Conservation (phyloP, 306 rosid genomes). For the Dryas alaskensis region DNA sequence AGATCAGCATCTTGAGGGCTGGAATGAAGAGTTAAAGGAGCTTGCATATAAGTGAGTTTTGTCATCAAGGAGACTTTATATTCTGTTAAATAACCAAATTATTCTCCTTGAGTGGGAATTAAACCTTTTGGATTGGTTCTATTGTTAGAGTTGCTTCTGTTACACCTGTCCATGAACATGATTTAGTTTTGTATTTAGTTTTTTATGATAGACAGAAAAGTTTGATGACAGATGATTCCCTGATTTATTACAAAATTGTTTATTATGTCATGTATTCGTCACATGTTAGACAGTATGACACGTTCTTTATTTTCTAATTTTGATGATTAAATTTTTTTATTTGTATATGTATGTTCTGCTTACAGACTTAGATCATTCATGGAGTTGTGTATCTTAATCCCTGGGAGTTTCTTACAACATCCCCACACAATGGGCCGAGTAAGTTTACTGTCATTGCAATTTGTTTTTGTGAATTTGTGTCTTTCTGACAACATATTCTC, state of each 20-base stretch:
- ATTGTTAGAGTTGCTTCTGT: conserved; percentile 6
- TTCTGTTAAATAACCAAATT: neutral
- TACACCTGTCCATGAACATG: neutral
- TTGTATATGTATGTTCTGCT: conserved; percentile 17
- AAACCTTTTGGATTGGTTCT: neutral
- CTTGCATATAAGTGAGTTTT: conserved; percentile 74
- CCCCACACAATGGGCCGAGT: conserved; percentile 46
- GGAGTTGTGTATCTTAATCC: conserved; percentile 89
- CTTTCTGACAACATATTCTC: neutral
- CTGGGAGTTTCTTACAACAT: conserved; percentile 60
- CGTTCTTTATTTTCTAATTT: neutral
- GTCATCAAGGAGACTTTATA: conserved; percentile 14
- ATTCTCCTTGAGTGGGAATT: neutral
- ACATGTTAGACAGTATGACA: neutral
- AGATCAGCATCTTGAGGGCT: conserved; percentile 81
- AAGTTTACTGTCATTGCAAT: conserved; percentile 27
- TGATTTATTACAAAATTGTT: neutral
- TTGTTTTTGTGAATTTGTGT: conserved; percentile 10
- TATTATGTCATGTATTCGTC: neutral
- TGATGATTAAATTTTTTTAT: conserved; percentile 19
- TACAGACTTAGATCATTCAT: conserved; percentile 86
- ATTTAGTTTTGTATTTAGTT: neutral
- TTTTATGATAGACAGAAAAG: neutral
- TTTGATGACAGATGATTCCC: neutral
- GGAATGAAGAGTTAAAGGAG: conserved; percentile 82